A percentile compares a stretch with the other conserved stretches of the same genome.
These are phyloP conservation scores for Malus fusca DNA, from an alignment of 306 rosid genomes.

Conservation along the genomic window DNA sequence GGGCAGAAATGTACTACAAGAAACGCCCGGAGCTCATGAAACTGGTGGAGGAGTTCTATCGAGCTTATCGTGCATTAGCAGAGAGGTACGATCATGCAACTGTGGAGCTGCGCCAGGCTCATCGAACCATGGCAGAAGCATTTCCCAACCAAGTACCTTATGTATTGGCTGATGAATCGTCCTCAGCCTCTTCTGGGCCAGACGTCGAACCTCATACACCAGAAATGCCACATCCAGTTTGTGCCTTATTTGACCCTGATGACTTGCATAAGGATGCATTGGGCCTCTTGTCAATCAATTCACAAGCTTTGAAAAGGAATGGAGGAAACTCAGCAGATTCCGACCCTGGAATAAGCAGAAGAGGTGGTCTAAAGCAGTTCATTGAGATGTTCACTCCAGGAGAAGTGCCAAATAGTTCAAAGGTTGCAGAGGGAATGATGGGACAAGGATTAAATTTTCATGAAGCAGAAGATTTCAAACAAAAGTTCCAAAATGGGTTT, in stretches of 20 bases:
- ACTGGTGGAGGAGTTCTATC: constrained; percentile 92
- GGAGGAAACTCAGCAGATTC: constrained; percentile 37
- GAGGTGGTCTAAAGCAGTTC: constrained; percentile 82
- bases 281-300: constrained; percentile 39
- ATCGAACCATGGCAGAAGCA: constrained; percentile 86
- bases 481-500: constrained; percentile 13
- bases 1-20: constrained; percentile 99
- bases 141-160: constrained; percentile 76
- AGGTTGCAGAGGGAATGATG: constrained; percentile 16
- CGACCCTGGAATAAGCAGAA: constrained; percentile 32
- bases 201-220: constrained; percentile 55
- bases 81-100: constrained; percentile 99
- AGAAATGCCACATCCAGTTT: constrained; percentile 44
- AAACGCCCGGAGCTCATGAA: constrained; percentile 98
- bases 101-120: constrained; percentile 88
- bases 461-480: constrained; percentile 18
- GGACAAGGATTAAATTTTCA: constrained; percentile 6
- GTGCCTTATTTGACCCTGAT: constrained; percentile 41
- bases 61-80: constrained; percentile 98
- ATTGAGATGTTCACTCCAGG: constrained; percentile 37
- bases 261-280: constrained; percentile 45
- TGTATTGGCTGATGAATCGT: constrained; percentile 52
- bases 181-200: constrained; percentile 47
- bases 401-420: constrained; percentile 11
- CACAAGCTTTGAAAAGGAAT: constrained; percentile 22